Percentiles rank a stretch among this genome's conserved stretches.
phyloP scores from a whole-genome alignment of 345 rosid genomes.

The Lepidium aucheri region DNA sequence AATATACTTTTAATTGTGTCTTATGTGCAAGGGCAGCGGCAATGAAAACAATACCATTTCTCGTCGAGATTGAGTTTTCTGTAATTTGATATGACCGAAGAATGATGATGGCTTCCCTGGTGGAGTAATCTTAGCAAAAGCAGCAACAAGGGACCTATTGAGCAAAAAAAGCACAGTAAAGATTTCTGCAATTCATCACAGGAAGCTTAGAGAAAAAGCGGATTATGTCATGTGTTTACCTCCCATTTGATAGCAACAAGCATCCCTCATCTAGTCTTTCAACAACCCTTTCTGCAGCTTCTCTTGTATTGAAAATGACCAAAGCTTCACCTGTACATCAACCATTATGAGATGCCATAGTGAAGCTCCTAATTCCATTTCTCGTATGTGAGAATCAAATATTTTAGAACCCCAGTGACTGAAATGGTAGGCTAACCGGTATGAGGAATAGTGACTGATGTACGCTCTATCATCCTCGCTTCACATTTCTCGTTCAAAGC shows the following conservation, averaged over 20 bases:
- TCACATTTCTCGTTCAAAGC: conserved; percentile 55
- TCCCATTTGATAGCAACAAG: conserved; percentile 65
- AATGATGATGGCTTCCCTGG: conserved; percentile 41
- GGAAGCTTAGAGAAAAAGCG: neutral
- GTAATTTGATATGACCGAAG: conserved; percentile 57
- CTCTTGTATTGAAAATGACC: conserved; percentile 56
- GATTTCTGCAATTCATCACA: neutral
- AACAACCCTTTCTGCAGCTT: conserved; percentile 48
- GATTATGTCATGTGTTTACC: conserved; percentile 32
- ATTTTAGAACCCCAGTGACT: neutral
- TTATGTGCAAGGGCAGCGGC: neutral
- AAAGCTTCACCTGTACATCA: conserved; percentile 62
- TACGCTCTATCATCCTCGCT: conserved; percentile 53
- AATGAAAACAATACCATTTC: conserved; percentile 38
- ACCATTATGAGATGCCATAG: conserved; percentile 6
- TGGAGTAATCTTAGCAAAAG: conserved; percentile 42
- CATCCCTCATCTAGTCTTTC: conserved; percentile 49
- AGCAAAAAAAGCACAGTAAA: neutral
- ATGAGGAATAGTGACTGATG: conserved; percentile 41
- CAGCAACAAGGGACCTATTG: conserved; percentile 74
- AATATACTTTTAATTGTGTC: neutral
- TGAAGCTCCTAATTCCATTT: neutral
- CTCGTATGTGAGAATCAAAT: neutral
- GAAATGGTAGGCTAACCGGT: conserved; percentile 45
- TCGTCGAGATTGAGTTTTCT: conserved; percentile 39